Evolutionary conservation across 1,284 basidiomycete genomes (phyloP).

Genomic region (Cystobasidium sp.): DNA sequence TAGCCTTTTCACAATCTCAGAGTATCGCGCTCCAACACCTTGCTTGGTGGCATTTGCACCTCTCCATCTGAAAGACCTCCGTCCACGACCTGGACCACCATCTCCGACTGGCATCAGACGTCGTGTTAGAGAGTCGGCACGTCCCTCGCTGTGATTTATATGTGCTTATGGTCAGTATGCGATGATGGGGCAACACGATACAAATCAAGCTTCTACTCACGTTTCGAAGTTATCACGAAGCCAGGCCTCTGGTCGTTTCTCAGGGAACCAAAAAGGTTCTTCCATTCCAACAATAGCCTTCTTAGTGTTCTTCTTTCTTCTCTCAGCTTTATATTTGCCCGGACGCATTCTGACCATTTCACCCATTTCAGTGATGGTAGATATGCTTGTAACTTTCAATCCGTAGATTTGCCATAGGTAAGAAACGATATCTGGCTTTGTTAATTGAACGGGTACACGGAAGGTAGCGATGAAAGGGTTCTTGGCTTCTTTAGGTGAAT

Average conservation of each 20-base stretch:
- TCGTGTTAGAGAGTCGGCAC: conserved; percentile 10
- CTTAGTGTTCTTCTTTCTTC: conserved; percentile 51
- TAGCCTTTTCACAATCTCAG: conserved; percentile 27
- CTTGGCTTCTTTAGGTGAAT: conserved; percentile 47
- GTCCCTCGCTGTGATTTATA: background rate
- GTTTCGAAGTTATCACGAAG: conserved; percentile 52
- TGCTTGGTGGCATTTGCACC: conserved; percentile 30
- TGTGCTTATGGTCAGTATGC: background rate
- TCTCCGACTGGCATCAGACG: conserved; percentile 36
- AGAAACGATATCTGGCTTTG: conserved; percentile 55
- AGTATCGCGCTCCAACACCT: conserved; percentile 31
- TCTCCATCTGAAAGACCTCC: conserved; percentile 39
- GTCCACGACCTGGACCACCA: conserved; percentile 36
- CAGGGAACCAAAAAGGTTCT: conserved; percentile 54
- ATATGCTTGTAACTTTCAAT: conserved; percentile 51
- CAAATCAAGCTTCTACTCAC: conserved; percentile 13
- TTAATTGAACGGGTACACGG: conserved; percentile 52
- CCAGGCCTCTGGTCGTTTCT: conserved; percentile 49
- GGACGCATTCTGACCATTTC: conserved; percentile 44
- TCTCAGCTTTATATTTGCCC: conserved; percentile 46
- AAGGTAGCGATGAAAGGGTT: conserved; percentile 55
- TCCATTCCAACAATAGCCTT: conserved; percentile 52
- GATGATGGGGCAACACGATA: background rate
- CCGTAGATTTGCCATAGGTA: conserved; percentile 55
- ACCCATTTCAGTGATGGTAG: conserved; percentile 54